These are phyloP conservation scores for Aspergillus cavernicola DNA, from an alignment of 495 filamentous ascomycete genomes.

Conservation along the genomic window DNA sequence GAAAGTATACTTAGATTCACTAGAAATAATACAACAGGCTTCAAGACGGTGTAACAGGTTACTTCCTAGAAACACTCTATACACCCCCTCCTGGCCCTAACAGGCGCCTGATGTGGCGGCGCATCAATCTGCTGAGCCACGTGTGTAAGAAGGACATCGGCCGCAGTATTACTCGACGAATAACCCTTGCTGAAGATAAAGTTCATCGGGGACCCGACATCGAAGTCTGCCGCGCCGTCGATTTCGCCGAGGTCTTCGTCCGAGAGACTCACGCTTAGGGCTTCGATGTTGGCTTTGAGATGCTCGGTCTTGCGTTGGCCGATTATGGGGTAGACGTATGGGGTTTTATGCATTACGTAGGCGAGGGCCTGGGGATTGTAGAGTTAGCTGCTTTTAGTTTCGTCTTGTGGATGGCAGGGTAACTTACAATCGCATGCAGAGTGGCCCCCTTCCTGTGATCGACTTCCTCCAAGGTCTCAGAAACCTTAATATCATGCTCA, in stretches of 20 bases:
- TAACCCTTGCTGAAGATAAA: not conserved
- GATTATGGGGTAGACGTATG: constrained; percentile 74
- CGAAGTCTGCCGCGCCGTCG: constrained; percentile 46
- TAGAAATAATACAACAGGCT: too few relatives aligned
- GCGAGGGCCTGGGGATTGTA: constrained; percentile 49
- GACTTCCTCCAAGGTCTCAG: constrained; percentile 46
- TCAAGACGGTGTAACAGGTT: too few relatives aligned
- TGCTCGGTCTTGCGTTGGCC: constrained; percentile 66
- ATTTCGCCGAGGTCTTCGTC: constrained; percentile 55
- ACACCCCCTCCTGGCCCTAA: too few relatives aligned
- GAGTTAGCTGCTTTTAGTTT: not conserved
- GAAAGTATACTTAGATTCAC: too few relatives aligned
- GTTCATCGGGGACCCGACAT: constrained; percentile 21
- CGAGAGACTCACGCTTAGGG: constrained; percentile 49
- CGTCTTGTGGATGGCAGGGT: not conserved
- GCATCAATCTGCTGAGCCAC: not conserved
- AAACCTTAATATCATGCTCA: constrained; percentile 32
- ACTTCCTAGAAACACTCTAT: too few relatives aligned
- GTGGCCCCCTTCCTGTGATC: constrained; percentile 43
- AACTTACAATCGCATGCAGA: constrained; percentile 4
- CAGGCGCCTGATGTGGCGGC: not conserved
- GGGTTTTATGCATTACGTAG: constrained; percentile 69
- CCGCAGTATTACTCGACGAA: not conserved
- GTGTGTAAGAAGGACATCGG: not conserved
- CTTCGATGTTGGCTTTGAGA: constrained; percentile 59